These are phyloP conservation scores for Ettlia oleoabundans DNA, from an alignment of 139 green algal species.

Conservation along the genomic window DNA sequence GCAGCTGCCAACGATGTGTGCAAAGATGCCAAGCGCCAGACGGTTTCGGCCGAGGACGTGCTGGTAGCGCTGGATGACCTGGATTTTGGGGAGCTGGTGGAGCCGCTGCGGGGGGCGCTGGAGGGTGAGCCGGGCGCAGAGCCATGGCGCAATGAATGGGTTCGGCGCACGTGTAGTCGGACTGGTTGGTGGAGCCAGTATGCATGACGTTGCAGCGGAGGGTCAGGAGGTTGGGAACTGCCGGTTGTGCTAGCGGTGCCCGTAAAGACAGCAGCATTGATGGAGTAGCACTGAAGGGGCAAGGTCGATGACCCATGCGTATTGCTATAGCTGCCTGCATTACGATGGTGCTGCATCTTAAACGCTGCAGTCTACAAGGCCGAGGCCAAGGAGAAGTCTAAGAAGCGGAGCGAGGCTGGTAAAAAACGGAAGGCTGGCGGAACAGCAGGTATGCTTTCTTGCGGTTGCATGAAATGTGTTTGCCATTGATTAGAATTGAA, in stretches of 20 bases:
- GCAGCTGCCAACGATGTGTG: slow-evolving; percentile 87
- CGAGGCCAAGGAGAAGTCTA: slow-evolving; percentile 35
- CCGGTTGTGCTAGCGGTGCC: no score
- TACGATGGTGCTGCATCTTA: background rate
- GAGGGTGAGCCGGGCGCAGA: slow-evolving; percentile 58
- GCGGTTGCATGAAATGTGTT: no score
- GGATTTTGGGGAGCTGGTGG: slow-evolving; percentile 82
- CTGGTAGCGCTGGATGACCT: slow-evolving; percentile 79
- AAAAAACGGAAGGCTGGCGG: slow-evolving; percentile 28
- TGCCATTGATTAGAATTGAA: no score
- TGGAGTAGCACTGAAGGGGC: no score
- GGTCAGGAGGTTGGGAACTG: no score
- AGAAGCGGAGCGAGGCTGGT: slow-evolving; percentile 35
- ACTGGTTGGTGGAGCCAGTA: no score
- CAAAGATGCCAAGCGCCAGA: slow-evolving; percentile 81
- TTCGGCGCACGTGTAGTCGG: no score
- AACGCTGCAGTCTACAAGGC: slow-evolving; percentile 26
- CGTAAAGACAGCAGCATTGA: no score
- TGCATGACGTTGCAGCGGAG: no score
- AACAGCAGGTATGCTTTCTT: no score
- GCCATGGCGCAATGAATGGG: no score
- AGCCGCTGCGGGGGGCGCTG: slow-evolving; percentile 65
- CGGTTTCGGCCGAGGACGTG: slow-evolving; percentile 84
- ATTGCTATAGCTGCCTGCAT: background rate
- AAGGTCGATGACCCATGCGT: no score